These are phyloP conservation scores for Epichloe amarillans DNA, from an alignment of 2,329 filamentous ascomycete species.

Conservation along the genomic window DNA sequence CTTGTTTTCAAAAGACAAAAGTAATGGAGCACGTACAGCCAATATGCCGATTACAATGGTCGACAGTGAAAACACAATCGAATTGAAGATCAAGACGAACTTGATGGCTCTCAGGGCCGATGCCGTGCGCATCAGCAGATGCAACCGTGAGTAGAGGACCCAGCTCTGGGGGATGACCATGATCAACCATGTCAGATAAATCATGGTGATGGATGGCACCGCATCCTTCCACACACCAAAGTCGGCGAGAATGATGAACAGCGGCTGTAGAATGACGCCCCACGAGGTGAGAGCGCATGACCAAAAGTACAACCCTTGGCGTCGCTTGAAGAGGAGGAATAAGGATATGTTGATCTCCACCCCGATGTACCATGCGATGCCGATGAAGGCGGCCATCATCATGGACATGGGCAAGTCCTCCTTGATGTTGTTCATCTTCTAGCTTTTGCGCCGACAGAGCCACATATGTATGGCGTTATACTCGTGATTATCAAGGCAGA, in stretches of 20 bases:
- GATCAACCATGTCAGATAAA: conserved; percentile 13
- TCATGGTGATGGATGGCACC: conserved; percentile 9
- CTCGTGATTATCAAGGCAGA: too few species aligned
- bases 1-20: neutral
- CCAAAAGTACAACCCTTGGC: conserved; percentile 21
- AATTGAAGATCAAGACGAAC: conserved; percentile 41
- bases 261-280: conserved; percentile 19
- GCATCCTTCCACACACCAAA: conserved; percentile 10
- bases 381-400: conserved; percentile 23
- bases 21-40: conserved; percentile 20
- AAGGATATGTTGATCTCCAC: conserved; percentile 18
- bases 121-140: conserved; percentile 39
- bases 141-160: conserved; percentile 47
- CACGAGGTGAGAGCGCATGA: conserved; percentile 16
- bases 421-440: conserved; percentile 8
- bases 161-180: conserved; percentile 45
- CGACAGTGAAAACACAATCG: conserved; percentile 37
- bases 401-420: conserved; percentile 16
- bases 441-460: too few species aligned
- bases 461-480: too few species aligned
- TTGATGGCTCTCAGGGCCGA: conserved; percentile 34
- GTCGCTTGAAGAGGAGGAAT: conserved; percentile 16
- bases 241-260: conserved; percentile 30
- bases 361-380: conserved; percentile 20
- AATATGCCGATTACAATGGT: conserved; percentile 41